A percentile compares a stretch with the other conserved stretches of the same genome.
Conservation (phyloP, 257 asterid species). For the Jaltomata sinuosa region DNA sequence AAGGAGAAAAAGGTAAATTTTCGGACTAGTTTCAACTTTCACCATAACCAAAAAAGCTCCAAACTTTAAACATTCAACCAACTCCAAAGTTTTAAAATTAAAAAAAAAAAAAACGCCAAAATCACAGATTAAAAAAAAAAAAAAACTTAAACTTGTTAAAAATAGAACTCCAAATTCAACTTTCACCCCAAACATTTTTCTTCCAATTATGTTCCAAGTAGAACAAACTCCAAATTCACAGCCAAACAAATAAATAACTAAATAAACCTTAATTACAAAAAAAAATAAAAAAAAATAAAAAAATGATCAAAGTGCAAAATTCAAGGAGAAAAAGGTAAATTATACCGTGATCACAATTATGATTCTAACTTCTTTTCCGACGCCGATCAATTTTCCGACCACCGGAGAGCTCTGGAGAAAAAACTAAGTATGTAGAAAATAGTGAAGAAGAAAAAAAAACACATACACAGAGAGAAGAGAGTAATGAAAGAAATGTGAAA, state of each 20-base stretch:
- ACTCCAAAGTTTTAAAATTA: not conserved
- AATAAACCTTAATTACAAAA: not conserved
- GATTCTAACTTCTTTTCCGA: not conserved
- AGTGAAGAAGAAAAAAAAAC: not conserved
- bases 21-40: too few species aligned
- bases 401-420: not conserved
- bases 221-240: too few species aligned
- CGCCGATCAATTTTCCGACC: not conserved
- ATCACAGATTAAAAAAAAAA: not conserved
- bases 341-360: not conserved
- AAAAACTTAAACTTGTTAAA: not conserved
- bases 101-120: not conserved
- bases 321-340: not conserved
- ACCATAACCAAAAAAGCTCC: not conserved
- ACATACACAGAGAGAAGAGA: not conserved
- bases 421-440: not conserved
- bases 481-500: not conserved
- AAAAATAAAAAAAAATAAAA: not conserved
- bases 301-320: not conserved
- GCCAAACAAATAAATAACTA: too few species aligned
- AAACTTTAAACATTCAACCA: not conserved
- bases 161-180: too few species aligned
- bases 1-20: too few species aligned
- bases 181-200: too few species aligned
- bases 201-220: too few species aligned